phyloP scores from a whole-genome alignment of 2,329 filamentous ascomycete genomes.

The Alternaria arbusti region DNA sequence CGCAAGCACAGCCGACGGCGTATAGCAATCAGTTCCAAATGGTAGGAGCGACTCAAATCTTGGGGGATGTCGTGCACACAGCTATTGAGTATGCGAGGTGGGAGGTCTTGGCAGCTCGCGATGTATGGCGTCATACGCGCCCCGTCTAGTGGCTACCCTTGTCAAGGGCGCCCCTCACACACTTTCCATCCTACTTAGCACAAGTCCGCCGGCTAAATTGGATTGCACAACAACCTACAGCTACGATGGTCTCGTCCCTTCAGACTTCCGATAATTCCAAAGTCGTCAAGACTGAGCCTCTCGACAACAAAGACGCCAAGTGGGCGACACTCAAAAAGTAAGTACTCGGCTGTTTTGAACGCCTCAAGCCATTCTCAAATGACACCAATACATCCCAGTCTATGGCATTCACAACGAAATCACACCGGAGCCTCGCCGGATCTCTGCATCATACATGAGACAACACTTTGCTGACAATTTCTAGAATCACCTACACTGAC shows the following conservation, averaged over 20 bases:
- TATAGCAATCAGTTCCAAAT: background rate
- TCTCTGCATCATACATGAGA: background rate
- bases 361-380: background rate
- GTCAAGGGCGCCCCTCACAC: background rate
- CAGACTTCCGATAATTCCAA: constrained; percentile 33
- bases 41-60: background rate
- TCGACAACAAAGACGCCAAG: constrained; percentile 49
- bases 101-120: constrained; percentile 15
- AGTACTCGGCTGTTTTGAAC: constrained; percentile 2
- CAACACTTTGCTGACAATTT: constrained; percentile 2
- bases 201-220: background rate
- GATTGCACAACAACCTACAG: background rate
- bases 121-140: constrained; percentile 15
- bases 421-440: background rate
- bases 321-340: constrained; percentile 52
- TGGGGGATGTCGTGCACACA: background rate
- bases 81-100: background rate
- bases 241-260: constrained; percentile 20
- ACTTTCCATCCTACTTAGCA: background rate
- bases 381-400: background rate
- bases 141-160: background rate
- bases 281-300: constrained; percentile 44
- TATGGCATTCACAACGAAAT: background rate
- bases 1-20: background rate
- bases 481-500: constrained; percentile 64